Conservation (phyloP, 2,329 filamentous ascomycete genomes). For the Ascocoryne sarcoides region DNA sequence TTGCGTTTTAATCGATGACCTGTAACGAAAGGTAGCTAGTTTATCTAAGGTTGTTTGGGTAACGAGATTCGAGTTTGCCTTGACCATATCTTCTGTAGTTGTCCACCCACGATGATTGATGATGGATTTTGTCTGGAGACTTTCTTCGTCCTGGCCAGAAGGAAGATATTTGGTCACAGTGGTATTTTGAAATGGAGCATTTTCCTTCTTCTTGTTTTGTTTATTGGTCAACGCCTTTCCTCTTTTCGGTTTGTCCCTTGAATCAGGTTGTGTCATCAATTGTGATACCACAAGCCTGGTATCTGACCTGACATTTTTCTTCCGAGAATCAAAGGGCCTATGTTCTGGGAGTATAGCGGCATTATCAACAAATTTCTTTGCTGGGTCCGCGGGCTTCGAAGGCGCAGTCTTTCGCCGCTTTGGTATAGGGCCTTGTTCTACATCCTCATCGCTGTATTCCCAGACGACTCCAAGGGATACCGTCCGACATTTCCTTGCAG, state of each 20-base stretch:
- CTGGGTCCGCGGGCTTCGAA: slow-evolving; percentile 9
- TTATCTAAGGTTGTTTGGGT: slow-evolving; percentile 23
- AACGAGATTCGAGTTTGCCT: slow-evolving; percentile 8
- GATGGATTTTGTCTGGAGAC: slow-evolving; percentile 2
- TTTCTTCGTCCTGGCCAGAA: neutral
- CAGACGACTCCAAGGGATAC: slow-evolving; percentile 13
- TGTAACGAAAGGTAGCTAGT: slow-evolving; percentile 18
- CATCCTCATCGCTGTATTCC: slow-evolving; percentile 13
- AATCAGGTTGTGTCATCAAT: neutral
- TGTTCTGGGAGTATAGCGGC: too few relatives aligned
- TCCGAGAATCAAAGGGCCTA: too few relatives aligned
- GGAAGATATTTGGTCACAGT: neutral
- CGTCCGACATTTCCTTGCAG: slow-evolving; percentile 5
- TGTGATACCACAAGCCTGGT: too few relatives aligned
- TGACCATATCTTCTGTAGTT: slow-evolving; percentile 23
- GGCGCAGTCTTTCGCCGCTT: slow-evolving; percentile 15
- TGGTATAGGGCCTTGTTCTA: neutral
- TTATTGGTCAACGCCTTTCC: neutral
- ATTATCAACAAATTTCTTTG: too few relatives aligned
- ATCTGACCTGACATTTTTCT: too few relatives aligned
- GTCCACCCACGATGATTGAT: slow-evolving; percentile 18
- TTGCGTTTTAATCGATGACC: too few relatives aligned
- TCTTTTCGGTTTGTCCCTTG: neutral
- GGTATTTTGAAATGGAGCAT: neutral
- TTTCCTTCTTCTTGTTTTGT: slow-evolving; percentile 1